Base-by-base conservation (phyloP, 805 yeast genomes). In the Myxozyma neotropica region DNA sequence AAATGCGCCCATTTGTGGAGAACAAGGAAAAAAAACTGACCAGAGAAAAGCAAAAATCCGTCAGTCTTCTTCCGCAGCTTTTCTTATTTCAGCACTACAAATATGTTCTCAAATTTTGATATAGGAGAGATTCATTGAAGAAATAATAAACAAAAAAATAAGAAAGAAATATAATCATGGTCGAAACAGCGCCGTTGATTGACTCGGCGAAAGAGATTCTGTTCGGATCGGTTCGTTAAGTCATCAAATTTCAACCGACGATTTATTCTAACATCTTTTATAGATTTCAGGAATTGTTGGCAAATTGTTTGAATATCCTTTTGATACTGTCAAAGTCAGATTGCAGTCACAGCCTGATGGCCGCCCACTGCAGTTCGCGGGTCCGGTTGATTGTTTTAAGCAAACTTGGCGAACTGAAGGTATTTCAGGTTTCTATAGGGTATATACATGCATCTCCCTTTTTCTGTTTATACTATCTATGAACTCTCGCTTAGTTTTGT, bases 301-400 rank as follows among this genome's bases (percentile, higher is more conserved):
- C 1, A 93, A 92, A 71, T 67, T 87, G 31, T 81, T 92, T 13
- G 98, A 92, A 72, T 92, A 85, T 68, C 98, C 98, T 0, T 90
- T 92, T 66, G 98, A 92, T 69, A 93, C 97, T 0, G 81, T 91
- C 46, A 92, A 92, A 73, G 98, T 92, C 2, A 79, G 97, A 58
- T 77, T 93, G 31, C 93, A 87, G 70, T 82, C 90, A 1, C 94
- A 89, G 33, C 86, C 91, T 6, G 71, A 75, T 3, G 61, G 67
- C 6, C 80, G 81, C 0, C 52, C 57, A 12, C 73, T 82, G 10
- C 71, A 73, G 36, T 85, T 81, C 68, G 73, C 73, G 0, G 84
- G 89, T 0, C 86, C 96, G 0, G 60, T 79, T 60, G 85, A 85
- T 62, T 87, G 94, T 71, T 82, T 92, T 44, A 69, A 67, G 43